phyloP scores from a whole-genome alignment of 2,329 filamentous ascomycete species.

The Claviceps sp. region DNA sequence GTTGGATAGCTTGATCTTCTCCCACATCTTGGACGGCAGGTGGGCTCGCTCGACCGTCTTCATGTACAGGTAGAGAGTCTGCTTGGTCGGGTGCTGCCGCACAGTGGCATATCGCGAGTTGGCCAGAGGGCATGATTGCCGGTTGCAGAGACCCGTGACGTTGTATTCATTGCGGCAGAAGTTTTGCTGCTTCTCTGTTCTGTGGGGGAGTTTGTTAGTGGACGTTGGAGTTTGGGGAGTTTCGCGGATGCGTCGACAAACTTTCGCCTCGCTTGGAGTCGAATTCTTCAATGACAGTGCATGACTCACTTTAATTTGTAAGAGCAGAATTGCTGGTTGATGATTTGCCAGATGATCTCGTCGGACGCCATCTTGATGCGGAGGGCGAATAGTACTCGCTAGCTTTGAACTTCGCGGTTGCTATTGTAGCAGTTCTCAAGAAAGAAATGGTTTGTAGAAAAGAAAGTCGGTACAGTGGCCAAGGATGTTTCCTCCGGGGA shows the following conservation, averaged over 20 bases:
- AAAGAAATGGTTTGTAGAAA: too few relatives aligned
- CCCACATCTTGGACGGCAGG: conserved; percentile 86
- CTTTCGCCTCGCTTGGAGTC: too few relatives aligned
- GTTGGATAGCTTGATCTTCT: conserved; percentile 80
- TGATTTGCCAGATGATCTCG: conserved; percentile 95
- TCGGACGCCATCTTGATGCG: conserved; percentile 61
- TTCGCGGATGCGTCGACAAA: too few relatives aligned
- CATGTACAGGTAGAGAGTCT: conserved; percentile 87
- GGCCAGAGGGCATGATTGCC: conserved; percentile 80
- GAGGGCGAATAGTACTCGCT: background rate
- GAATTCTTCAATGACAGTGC: too few relatives aligned
- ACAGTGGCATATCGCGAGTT: conserved; percentile 91
- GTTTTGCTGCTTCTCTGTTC: conserved; percentile 72
- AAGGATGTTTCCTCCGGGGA: too few relatives aligned
- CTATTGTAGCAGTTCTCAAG: too few relatives aligned
- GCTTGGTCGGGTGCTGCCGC: conserved; percentile 66
- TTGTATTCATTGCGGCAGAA: conserved; percentile 97
- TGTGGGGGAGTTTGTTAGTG: conserved; percentile 29
- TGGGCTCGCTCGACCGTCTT: conserved; percentile 86
- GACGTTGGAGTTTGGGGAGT: background rate
- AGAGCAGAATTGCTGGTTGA: conserved; percentile 88
- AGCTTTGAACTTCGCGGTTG: background rate
- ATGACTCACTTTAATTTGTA: conserved; percentile 74
- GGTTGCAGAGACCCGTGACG: conserved; percentile 68
- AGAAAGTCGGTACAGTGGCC: too few relatives aligned